A percentile compares a stretch with the other conserved stretches of the same genome.
Evolutionary conservation across 108 stramenopile species (phyloP).

Genomic region (Skeletonema grethae): DNA sequence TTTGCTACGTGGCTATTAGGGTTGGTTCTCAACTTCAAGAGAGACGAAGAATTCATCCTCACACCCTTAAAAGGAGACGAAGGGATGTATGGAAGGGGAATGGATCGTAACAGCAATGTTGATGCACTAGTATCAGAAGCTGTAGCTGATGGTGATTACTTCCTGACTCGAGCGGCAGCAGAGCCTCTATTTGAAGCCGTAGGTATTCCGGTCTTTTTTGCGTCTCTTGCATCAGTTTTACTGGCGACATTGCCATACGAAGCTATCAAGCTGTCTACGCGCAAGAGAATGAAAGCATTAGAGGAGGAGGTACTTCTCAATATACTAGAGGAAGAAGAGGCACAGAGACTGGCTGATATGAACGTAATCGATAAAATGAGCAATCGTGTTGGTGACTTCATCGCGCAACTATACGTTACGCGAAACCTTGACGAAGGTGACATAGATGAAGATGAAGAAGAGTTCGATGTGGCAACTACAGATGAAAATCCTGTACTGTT

Average conservation of each 20-base stretch:
- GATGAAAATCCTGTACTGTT: conserved; percentile 18
- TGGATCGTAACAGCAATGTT: conserved; percentile 2
- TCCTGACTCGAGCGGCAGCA: conserved; percentile 64
- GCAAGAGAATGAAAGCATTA: conserved; percentile 41
- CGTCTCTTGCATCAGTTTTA: conserved; percentile 55
- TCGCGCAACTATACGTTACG: conserved; percentile 24
- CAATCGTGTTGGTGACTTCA: conserved; percentile 27
- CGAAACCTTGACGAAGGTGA: background rate
- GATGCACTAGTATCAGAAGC: conserved; percentile 49
- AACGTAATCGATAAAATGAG: conserved; percentile 35
- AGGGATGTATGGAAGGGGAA: background rate
- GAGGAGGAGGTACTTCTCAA: conserved; percentile 46
- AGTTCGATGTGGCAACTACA: background rate
- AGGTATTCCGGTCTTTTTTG: conserved; percentile 64
- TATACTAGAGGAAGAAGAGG: conserved; percentile 53
- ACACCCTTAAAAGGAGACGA: background rate
- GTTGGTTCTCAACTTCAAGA: conserved; percentile 27
- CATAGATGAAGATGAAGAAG: background rate
- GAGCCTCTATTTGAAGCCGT: conserved; percentile 58
- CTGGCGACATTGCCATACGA: conserved; percentile 71
- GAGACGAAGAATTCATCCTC: conserved; percentile 12
- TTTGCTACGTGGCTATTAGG: conserved; percentile 37
- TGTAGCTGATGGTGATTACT: conserved; percentile 82
- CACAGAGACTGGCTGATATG: conserved; percentile 14
- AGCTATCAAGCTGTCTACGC: conserved; percentile 55